phyloP scores from a whole-genome alignment of 176 grass and related monocot genomes.

The Paspalum vaginatum region DNA sequence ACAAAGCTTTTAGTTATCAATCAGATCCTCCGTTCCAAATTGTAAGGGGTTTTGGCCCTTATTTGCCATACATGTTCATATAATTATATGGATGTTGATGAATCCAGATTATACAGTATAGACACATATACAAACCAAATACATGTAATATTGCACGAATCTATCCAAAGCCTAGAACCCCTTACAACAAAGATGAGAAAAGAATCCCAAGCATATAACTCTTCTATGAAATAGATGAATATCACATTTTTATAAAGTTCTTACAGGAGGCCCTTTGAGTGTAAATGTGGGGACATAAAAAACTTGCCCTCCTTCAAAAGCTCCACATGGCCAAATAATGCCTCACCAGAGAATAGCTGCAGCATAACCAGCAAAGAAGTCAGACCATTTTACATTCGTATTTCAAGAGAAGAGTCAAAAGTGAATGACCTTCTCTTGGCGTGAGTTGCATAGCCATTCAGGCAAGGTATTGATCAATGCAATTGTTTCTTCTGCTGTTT shows the following conservation, averaged over 20 bases:
- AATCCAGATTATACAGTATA: no score
- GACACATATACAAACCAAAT: no score
- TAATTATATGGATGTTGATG: no score
- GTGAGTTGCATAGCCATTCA: slow-evolving; percentile 90
- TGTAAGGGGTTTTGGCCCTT: no score
- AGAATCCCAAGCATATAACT: neutral
- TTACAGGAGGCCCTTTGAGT: slow-evolving; percentile 75
- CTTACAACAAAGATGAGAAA: neutral
- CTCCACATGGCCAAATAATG: slow-evolving; percentile 75
- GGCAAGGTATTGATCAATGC: slow-evolving; percentile 70
- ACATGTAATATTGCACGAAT: no score
- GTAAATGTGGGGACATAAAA: slow-evolving; percentile 59
- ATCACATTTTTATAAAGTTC: slow-evolving; percentile 37
- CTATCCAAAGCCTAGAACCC: no score
- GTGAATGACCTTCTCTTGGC: slow-evolving; percentile 84
- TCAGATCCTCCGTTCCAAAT: neutral
- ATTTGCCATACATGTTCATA: no score
- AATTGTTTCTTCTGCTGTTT: slow-evolving; percentile 64
- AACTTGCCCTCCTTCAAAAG: slow-evolving; percentile 74
- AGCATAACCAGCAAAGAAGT: slow-evolving; percentile 33
- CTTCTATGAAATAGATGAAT: slow-evolving; percentile 31
- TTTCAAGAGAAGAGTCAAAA: slow-evolving; percentile 34
- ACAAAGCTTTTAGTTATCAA: slow-evolving; percentile 9
- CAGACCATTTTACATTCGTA: slow-evolving; percentile 7
- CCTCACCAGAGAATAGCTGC: slow-evolving; percentile 81